A percentile compares a stretch with the other conserved stretches of the same genome.
These are phyloP conservation scores for Gamarada debralockiae DNA, from an alignment of 495 filamentous ascomycete genomes.

Conservation along the genomic window DNA sequence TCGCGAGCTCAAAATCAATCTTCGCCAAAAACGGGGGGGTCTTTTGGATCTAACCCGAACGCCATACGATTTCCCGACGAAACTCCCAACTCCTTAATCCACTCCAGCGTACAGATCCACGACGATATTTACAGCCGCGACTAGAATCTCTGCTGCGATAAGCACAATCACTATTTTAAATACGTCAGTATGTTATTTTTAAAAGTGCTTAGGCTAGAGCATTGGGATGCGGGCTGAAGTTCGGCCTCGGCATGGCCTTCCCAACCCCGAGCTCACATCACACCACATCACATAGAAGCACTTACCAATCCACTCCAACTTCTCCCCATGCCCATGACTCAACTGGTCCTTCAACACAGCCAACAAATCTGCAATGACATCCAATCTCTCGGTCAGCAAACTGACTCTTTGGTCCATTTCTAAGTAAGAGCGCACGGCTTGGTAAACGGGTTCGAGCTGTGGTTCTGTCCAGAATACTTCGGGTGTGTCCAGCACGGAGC, in stretches of 20 bases:
- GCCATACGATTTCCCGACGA: too few species aligned
- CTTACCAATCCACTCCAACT: constrained; percentile 90
- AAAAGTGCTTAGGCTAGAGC: background rate
- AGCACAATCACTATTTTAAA: constrained; percentile 67
- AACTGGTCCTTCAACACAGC: constrained; percentile 95
- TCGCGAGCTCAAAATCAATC: too few species aligned
- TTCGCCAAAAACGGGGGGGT: too few species aligned
- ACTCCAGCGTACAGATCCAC: constrained; percentile 90
- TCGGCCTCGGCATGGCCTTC: too few species aligned
- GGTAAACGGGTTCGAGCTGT: constrained; percentile 91
- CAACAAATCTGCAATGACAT: constrained; percentile 91
- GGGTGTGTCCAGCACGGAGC: constrained; percentile 92
- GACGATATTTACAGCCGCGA: constrained; percentile 91
- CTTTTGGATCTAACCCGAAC: too few species aligned
- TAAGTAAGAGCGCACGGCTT: constrained; percentile 88
- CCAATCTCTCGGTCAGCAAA: constrained; percentile 81
- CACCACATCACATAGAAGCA: background rate
- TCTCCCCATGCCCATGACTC: constrained; percentile 93
- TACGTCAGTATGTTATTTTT: constrained; percentile 27
- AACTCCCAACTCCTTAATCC: constrained; percentile 41
- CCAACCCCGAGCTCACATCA: too few species aligned
- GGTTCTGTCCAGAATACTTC: constrained; percentile 99
- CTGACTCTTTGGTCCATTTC: constrained; percentile 98
- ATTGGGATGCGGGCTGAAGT: background rate
- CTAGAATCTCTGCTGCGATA: constrained; percentile 93